A percentile compares a stretch with the other conserved stretches of the same genome.
Evolutionary conservation across 2,329 filamentous ascomycete species (phyloP).

Genomic region (Byssochlamys sp.): DNA sequence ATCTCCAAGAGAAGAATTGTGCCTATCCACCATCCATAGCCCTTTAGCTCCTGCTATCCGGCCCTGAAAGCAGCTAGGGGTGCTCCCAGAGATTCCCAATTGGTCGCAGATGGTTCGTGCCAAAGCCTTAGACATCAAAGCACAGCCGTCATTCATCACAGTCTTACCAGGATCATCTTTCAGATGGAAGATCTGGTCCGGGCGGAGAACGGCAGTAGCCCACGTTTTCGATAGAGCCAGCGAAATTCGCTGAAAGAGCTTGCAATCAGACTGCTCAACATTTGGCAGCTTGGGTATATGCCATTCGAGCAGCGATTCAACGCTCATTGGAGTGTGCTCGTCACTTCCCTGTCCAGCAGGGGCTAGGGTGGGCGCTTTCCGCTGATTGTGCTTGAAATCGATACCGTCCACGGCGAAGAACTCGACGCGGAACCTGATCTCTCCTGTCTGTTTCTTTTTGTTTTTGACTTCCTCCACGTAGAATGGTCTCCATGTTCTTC

Average conservation of each 20-base stretch:
- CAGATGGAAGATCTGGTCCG: conserved; percentile 27
- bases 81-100: conserved; percentile 29
- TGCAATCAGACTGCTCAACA: conserved; percentile 29
- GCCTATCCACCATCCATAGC: conserved; percentile 48
- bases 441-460: conserved; percentile 18
- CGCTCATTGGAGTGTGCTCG: conserved; percentile 26
- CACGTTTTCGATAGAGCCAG: conserved; percentile 37
- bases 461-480: conserved; percentile 33
- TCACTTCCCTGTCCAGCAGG: conserved; percentile 16
- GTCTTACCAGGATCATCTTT: conserved; percentile 16
- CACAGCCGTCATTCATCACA: conserved; percentile 47
- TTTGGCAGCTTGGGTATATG: conserved; percentile 33
- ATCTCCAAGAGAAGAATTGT: conserved; percentile 17
- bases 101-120: conserved; percentile 38
- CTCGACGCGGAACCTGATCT: conserved; percentile 21
- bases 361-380: conserved; percentile 9
- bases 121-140: conserved; percentile 44
- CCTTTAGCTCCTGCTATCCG: conserved; percentile 54
- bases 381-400: conserved; percentile 22
- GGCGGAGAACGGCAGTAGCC: conserved; percentile 27
- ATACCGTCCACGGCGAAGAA: conserved; percentile 39
- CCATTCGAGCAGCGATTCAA: conserved; percentile 37
- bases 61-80: conserved; percentile 48
- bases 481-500: conserved; percentile 37
- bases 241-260: conserved; percentile 36